Evolutionary conservation across 23 red algal species (phyloP).

Genomic region (Gracilaria caudata): DNA sequence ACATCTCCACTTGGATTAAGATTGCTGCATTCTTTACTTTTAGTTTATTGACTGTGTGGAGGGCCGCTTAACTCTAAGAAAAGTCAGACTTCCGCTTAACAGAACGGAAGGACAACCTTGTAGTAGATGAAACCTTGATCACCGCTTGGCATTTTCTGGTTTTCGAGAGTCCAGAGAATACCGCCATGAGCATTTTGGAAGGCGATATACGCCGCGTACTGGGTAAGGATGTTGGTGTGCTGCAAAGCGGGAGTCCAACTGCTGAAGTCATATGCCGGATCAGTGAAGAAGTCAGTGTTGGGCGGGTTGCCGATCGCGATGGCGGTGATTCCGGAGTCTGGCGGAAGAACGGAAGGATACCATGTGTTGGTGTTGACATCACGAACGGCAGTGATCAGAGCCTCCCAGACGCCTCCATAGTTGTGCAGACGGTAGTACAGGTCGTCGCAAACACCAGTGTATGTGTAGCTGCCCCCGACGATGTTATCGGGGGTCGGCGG

Average conservation of each 20-base stretch:
- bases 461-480: constrained; percentile 8
- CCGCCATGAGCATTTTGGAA: constrained; percentile 13
- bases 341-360: neutral
- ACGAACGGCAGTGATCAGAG: neutral
- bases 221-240: neutral
- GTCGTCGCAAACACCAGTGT: constrained; percentile 22
- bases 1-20: too few relatives aligned
- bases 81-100: constrained; percentile 24
- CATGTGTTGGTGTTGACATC: constrained; percentile 5
- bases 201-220: neutral
- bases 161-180: constrained; percentile 9
- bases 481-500: neutral
- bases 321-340: constrained; percentile 8
- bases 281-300: constrained; percentile 41
- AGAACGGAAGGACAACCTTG: constrained; percentile 47
- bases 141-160: neutral
- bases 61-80: too few relatives aligned
- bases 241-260: constrained; percentile 2
- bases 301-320: neutral
- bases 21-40: too few relatives aligned
- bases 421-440: constrained; percentile 3
- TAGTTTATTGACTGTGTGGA: too few relatives aligned
- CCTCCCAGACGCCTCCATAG: neutral
- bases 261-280: constrained; percentile 54
- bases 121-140: constrained; percentile 18